Base-by-base conservation (phyloP, 345 rosid genomes). In the Linum trigynum region DNA sequence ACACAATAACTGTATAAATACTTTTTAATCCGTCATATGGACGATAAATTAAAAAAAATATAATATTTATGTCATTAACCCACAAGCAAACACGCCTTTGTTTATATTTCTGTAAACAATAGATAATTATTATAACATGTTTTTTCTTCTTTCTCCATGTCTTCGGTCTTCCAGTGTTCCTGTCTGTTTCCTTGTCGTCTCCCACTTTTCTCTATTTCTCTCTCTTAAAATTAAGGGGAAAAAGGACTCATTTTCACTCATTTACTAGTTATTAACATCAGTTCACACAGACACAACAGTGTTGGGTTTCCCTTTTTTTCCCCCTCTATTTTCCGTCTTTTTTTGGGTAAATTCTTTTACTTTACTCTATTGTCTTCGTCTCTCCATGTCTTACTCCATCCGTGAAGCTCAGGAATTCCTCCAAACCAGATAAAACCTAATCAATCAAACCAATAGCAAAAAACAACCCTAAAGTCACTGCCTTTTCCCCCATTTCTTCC, bases 401-500 rank as follows among this genome's bases (percentile, higher is more conserved):
- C 72, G 75, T 75, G 73, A 64, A 59, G 55, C 76, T 59, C 71
- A 67, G 68, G 57, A 76, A 39, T 82, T 75, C 32, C 80, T 79
- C 75, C 58, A 71, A 78, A 72, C 53, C 68, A 81, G 82, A 77
- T 77, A 79, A 80, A 77, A 75, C 69, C 68, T 58, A 74, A 71
- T 69, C 77, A 69, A 65, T 74, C 67, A 69, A 61, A 57, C 57
- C 15, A 7, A 67, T 71, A 55, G 37, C 39, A 38, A 69, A 63
- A 76, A 50, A 53, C 68, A 78, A 74, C 77, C 84, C 82, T 69
- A 67, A 70, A 66, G 63, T 60, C 67, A 70, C 61, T 64, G 59
- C 42, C 72, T 67, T 74, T 58, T 67, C 65, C 74, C 51, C 39
- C 35, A 17, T 61, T 15, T 72, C 55, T 42, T 42, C 5, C 32